phyloP scores from a whole-genome alignment of 176 grass and related monocot genomes.

The Oryza brachyantha region DNA sequence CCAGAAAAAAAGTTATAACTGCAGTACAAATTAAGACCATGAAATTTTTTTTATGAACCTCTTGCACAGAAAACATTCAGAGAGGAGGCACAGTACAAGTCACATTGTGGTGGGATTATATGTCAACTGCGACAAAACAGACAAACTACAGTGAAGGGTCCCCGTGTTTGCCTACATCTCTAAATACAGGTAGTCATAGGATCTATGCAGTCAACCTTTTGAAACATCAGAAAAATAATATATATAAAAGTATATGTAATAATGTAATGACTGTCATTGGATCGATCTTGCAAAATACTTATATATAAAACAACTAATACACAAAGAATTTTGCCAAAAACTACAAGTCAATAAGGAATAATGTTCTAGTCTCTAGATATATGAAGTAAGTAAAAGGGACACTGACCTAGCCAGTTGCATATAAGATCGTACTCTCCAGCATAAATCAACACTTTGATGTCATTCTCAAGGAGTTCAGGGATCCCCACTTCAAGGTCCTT shows the following conservation, averaged over 20 bases:
- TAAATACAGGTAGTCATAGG: neutral
- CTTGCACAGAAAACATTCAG: neutral
- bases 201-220: neutral
- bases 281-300: neutral
- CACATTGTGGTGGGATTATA: neutral
- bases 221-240: neutral
- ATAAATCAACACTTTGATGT: constrained; percentile 79
- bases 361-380: neutral
- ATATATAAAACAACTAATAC: neutral
- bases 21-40: neutral
- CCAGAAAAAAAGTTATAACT: neutral
- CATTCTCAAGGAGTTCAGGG: constrained; percentile 76
- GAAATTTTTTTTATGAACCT: constrained; percentile 5
- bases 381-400: constrained; percentile 18
- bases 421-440: constrained; percentile 98
- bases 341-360: neutral
- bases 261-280: neutral
- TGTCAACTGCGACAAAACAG: neutral
- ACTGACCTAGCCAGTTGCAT: constrained; percentile 89
- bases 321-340: neutral
- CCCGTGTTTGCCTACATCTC: neutral
- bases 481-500: constrained; percentile 94
- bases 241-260: neutral
- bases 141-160: neutral
- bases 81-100: neutral